Conservation (phyloP, 2,329 filamentous ascomycete genomes). For the Claviceps capensis region DNA sequence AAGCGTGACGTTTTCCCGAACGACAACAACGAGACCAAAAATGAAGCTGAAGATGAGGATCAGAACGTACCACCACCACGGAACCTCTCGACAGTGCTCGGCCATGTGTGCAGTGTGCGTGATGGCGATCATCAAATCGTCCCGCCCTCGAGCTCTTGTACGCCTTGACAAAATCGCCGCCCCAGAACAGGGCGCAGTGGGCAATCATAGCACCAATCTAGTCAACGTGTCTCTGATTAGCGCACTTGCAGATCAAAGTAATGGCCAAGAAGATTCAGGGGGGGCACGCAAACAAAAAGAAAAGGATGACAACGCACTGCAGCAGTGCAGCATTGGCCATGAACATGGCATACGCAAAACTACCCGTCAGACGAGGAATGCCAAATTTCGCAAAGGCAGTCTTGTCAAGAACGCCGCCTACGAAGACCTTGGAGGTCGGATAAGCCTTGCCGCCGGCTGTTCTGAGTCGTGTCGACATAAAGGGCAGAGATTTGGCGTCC, state of each 20-base stretch:
- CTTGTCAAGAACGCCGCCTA: conserved; percentile 26
- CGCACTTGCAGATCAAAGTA: neutral
- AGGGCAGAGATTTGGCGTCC: conserved; percentile 18
- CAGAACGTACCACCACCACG: conserved; percentile 22
- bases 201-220: conserved; percentile 40
- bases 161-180: conserved; percentile 32
- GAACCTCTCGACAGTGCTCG: conserved; percentile 35
- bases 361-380: conserved; percentile 31
- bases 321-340: conserved; percentile 41
- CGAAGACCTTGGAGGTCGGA: conserved; percentile 26
- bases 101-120: conserved; percentile 33
- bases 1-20: conserved; percentile 22
- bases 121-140: conserved; percentile 34
- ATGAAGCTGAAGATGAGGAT: conserved; percentile 19
- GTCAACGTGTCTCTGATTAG: neutral
- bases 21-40: conserved; percentile 19
- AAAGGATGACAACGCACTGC: conserved; percentile 21
- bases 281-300: neutral
- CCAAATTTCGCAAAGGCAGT: conserved; percentile 28
- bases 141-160: conserved; percentile 22
- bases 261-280: neutral
- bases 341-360: conserved; percentile 38
- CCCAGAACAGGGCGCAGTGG: conserved; percentile 42
- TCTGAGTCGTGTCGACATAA: conserved; percentile 22
- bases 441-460: conserved; percentile 26